Evolutionary conservation across 176 grass and related monocot genomes (phyloP), one percentile per base, ranked within the genome.

Genomic region (Thalia dealbata): DNA sequence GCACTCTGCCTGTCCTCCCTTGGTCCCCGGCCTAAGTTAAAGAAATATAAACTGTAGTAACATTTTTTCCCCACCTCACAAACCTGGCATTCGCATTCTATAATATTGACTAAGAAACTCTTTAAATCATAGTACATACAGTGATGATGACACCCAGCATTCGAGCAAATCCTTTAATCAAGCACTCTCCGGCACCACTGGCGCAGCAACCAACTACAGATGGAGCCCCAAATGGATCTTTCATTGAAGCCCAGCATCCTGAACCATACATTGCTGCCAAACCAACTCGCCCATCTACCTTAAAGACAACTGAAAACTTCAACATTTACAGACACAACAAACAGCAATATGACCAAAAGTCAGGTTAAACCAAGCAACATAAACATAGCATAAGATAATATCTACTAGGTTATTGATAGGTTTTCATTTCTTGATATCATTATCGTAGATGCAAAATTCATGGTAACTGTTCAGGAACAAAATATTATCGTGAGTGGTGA

Each of bases 231-330:
- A 87, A 88, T 19, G 82, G 87, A 67, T 86, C 93, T 88, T 84
- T 92, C 50, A 80, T 82, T 81, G 89, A 87, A 59, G 86, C 89
- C 89, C 93, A 96, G 81, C 93, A 96, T 50, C 93, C 93, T 65
- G 87, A 90, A 52, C 93, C 93, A 78, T 86, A 96, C 89, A 92
- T 96, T 75, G 93, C 89, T 73, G 93, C 93, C 78, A 96, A 88
- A 46, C 93, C 93, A 69, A 92, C 81, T 0, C 93, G 93, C 35
- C 93, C 93, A 90, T 90, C 86, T 50, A 96, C 76, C 93, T 96
- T 73, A 54, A 48, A 82, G 60, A 71, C 54, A 69, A 27, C 45
- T 11, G 55, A 56, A 64, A 67, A 25, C n/a, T 50, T 71, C 14
- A 27, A 52, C 3, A 51, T 27, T 23, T 71, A 51, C 14, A 10